Evolutionary conservation across 169 alveolate genomes (phyloP).

Genomic region (Cryptosporidium felis): DNA sequence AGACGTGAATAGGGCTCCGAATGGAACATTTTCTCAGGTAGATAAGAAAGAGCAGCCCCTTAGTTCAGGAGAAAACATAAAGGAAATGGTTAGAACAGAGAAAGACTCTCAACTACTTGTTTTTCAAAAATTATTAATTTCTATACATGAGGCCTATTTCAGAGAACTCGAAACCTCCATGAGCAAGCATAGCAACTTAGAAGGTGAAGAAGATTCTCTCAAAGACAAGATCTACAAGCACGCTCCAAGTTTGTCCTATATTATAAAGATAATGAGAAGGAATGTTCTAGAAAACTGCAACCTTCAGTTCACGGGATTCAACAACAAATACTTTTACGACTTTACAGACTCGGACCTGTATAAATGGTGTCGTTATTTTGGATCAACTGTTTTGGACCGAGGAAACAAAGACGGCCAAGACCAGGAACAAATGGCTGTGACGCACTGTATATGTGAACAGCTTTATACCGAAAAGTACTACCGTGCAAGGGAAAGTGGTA

Average conservation of each 20-base stretch:
- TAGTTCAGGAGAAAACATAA: no score
- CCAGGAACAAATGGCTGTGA: background rate
- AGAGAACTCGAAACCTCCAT: slow-evolving; percentile 3
- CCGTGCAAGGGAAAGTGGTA: slow-evolving; percentile 18
- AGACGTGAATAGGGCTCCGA: no score
- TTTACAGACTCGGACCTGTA: slow-evolving; percentile 32
- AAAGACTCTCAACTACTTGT: slow-evolving; percentile 21
- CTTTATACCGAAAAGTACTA: slow-evolving; percentile 42
- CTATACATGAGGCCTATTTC: slow-evolving; percentile 45
- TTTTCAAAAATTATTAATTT: slow-evolving; percentile 16
- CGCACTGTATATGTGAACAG: slow-evolving; percentile 66
- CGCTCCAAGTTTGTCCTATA: slow-evolving; percentile 46
- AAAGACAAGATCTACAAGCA: background rate
- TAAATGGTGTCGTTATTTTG: slow-evolving; percentile 50
- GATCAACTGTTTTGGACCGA: slow-evolving; percentile 2
- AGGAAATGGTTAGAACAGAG: slow-evolving; percentile 8
- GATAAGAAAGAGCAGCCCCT: no score
- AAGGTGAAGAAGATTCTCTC: background rate
- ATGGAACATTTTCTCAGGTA: no score
- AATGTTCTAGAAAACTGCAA: background rate
- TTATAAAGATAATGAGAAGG: slow-evolving; percentile 34
- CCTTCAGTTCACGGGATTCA: slow-evolving; percentile 52
- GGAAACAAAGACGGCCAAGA: background rate
- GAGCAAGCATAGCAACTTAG: background rate
- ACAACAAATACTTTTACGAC: slow-evolving; percentile 19